phyloP scores from a whole-genome alignment of 2,329 filamentous ascomycete genomes.

The Phaeosphaeria sp. region DNA sequence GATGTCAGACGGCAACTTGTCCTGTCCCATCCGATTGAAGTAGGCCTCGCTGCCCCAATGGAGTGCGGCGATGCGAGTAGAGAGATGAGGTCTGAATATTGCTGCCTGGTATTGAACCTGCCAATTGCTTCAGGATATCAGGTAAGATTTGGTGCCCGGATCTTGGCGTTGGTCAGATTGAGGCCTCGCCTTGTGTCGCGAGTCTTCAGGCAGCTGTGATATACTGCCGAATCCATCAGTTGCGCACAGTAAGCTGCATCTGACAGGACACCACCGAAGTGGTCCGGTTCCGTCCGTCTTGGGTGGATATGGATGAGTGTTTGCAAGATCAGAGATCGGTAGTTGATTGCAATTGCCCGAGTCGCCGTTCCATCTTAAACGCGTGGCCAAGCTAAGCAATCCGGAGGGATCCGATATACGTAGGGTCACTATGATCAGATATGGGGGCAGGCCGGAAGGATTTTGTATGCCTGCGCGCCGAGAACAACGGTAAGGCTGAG shows the following conservation, averaged over 20 bases:
- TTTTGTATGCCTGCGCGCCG: slow-evolving; percentile 1
- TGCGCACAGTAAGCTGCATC: not conserved
- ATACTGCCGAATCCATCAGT: too few species aligned
- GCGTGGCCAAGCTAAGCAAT: not conserved
- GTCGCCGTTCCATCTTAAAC: not conserved
- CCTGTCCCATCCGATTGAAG: not conserved
- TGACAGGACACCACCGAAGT: not conserved
- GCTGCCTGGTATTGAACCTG: not conserved
- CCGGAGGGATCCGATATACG: not conserved
- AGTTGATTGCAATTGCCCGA: not conserved
- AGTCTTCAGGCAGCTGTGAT: too few species aligned
- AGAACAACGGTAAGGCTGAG: not conserved
- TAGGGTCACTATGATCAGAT: not conserved
- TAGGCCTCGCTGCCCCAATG: not conserved
- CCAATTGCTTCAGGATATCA: not conserved
- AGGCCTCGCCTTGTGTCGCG: too few species aligned
- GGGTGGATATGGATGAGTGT: not conserved
- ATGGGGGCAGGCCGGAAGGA: not conserved
- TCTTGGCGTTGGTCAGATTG: too few species aligned
- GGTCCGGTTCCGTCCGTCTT: not conserved
- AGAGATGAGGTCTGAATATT: not conserved
- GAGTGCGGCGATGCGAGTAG: not conserved
- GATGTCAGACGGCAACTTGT: not conserved
- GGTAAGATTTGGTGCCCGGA: not conserved
- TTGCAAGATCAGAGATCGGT: not conserved